Evolutionary conservation across 805 yeast genomes (phyloP), one percentile per base, ranked within the genome.

Genomic region (Lipomyces anomalus): DNA sequence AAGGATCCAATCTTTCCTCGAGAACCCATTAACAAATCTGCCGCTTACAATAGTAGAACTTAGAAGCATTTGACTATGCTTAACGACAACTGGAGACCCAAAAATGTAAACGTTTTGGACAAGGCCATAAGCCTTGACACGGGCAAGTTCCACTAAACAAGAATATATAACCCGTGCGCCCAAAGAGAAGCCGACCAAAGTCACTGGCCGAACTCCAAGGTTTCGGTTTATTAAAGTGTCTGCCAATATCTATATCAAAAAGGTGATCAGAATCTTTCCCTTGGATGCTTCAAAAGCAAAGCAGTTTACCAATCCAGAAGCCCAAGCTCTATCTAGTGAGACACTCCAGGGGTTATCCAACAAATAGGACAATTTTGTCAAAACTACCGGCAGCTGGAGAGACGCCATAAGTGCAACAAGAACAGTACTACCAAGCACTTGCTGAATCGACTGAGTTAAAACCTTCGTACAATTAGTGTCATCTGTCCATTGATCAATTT

Each of bases 321-420:
- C 75, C 97, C 97, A 90, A 0, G 98, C 98, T 48, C 98, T 74
- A 64, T 90, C 97, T 47, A 92, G 69, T 0, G 97, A 89, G 4
- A 92, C 97, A 60, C 83, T 90, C 98, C 98, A 92, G 0, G 98
- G 98, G 59, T 92, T 92, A 60, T 92, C 98, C 22, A 92, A 72
- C 23, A 92, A 67, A 56, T 92, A 92, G 2, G 95, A 83, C 35
- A 92, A 70, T 59, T 92, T 92, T 0, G 97, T 79, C 32, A 92
- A 71, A 55, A 84, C 82, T 89, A 92, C 82, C 0, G 98, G 98
- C 50, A 85, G 70, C 62, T 90, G 97, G 40, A 92, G 72, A 1
- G 97, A 89, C 13, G 95, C 76, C 95, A 92, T 87, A 50, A 92
- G 73, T 1, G 95, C 90, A 6, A 88, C 81, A 40, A 92, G 69